Base-by-base conservation (phyloP, 257 asterid genomes). In the Gentiana straminea region DNA sequence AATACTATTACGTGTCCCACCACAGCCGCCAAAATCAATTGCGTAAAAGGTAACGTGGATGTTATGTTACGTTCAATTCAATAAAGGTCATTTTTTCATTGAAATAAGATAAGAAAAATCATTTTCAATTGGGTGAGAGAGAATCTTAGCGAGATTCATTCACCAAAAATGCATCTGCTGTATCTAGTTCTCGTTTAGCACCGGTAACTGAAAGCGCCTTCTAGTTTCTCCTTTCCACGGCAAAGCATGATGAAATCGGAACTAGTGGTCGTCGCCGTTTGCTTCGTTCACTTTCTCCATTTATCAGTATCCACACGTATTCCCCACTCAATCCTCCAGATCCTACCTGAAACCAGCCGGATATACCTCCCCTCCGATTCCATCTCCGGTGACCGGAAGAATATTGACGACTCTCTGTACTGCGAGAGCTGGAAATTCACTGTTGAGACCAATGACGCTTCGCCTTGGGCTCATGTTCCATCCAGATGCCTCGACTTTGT, bases 351-450 rank as follows among this genome's bases (percentile, higher is more conserved):
- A 36, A 60, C 33, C 13, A 24, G 24, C 24, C 50, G 24, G 32
- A 55, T 50, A 54, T 55, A n/a, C 48, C 54, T 52, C 24, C 4
- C 70, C 59, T 9, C 51, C 58, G 67, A 62, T 11, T 68, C 66
- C 45, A 7, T 53, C 41, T 57, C 75, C 63, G 54, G 36, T 65
- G 58, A 66, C 55, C 76, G 79, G 24, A 68, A 69, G 58, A 59
- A 60, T 67, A 44, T 62, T 4, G 76, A 72, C 48, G 60, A 65
- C 32, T 62, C 68, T 33, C 35, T 72, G 54, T 75, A 46, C 70
- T 90, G 96, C 77, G 90, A 72, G 35, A 75, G 87, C 82, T 90
- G 96, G 98, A 78, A 79, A 52, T 86, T 74, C 76, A 75, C 84
- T 35, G 84, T 90, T 37, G 96, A 90, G 75, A 82, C 98, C 3